Conservation (phyloP, 768 basidiomycete species). For the Neoboletus subvelutipes region DNA sequence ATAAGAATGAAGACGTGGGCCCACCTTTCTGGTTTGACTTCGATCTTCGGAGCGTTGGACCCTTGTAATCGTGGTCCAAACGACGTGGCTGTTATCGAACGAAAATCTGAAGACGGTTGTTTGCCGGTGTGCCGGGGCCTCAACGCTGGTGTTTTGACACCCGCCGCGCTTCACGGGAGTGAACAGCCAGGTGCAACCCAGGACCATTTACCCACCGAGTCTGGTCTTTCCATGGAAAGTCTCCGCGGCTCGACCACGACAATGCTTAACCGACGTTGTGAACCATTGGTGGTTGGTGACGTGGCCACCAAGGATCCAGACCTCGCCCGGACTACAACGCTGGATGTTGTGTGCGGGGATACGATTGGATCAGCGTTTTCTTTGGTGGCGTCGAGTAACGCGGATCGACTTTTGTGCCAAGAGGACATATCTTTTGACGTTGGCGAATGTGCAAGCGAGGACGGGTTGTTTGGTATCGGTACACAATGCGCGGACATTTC, state of each 20-base stretch:
- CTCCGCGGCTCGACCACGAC: not conserved
- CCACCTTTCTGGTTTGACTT: not conserved
- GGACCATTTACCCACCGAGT: not conserved
- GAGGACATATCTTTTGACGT: not conserved
- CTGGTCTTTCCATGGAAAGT: no score
- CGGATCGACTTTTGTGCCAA: not conserved
- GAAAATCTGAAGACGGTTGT: not conserved
- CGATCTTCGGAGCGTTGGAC: not conserved
- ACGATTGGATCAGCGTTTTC: not conserved
- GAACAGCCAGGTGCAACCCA: not conserved
- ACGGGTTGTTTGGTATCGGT: not conserved
- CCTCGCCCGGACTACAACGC: not conserved
- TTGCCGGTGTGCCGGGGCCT: not conserved
- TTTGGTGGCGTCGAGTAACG: not conserved
- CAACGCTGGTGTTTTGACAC: not conserved
- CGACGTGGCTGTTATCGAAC: not conserved
- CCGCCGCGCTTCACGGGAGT: not conserved
- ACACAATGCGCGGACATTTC: not conserved
- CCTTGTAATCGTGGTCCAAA: not conserved
- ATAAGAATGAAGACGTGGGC: not conserved
- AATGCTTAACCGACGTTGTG: not conserved
- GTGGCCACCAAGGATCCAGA: not conserved
- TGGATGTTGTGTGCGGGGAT: not conserved
- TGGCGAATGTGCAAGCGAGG: not conserved
- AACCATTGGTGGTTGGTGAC: not conserved